These are phyloP conservation scores for Malus orientalis DNA, from an alignment of 306 rosid species.

Conservation along the genomic window DNA sequence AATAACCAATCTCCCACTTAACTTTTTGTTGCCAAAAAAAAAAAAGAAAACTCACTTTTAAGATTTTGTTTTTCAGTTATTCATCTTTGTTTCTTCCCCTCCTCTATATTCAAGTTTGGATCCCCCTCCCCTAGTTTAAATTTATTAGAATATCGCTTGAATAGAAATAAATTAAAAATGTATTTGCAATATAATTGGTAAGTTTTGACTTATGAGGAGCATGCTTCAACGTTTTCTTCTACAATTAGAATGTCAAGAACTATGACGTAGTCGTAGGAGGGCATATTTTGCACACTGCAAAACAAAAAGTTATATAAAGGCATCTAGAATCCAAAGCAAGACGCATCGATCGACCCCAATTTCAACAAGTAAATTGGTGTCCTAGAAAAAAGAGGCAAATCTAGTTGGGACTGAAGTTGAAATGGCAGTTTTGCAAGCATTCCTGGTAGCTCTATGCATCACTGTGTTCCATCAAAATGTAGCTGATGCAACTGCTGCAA, in stretches of 20 bases:
- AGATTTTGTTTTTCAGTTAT: too few species aligned
- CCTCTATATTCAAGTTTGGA: too few species aligned
- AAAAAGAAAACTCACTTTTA: too few species aligned
- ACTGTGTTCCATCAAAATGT: constrained; percentile 13
- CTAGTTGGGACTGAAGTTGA: background rate
- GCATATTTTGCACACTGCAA: background rate
- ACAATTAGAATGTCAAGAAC: background rate
- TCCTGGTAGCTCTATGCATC: constrained; percentile 26
- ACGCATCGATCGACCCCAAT: constrained; percentile 2
- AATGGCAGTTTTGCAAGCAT: constrained; percentile 33
- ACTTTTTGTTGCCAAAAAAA: too few species aligned
- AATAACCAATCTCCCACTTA: too few species aligned
- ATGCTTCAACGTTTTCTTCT: background rate
- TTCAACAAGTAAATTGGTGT: constrained; percentile 4
- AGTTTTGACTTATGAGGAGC: background rate
- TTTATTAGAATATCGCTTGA: too few species aligned
- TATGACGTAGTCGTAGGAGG: background rate
- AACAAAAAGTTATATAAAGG: constrained; percentile 32
- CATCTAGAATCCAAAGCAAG: constrained; percentile 10
- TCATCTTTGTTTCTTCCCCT: too few species aligned
- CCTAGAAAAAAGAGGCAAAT: background rate
- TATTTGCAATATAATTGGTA: background rate
- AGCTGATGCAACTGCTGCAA: constrained; percentile 40
- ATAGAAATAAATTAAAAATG: background rate
- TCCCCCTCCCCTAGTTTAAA: too few species aligned